Evolutionary conservation across 2,329 filamentous ascomycete genomes (phyloP), one percentile per base, ranked within the genome.

Genomic region (Bipolaris cookei): DNA sequence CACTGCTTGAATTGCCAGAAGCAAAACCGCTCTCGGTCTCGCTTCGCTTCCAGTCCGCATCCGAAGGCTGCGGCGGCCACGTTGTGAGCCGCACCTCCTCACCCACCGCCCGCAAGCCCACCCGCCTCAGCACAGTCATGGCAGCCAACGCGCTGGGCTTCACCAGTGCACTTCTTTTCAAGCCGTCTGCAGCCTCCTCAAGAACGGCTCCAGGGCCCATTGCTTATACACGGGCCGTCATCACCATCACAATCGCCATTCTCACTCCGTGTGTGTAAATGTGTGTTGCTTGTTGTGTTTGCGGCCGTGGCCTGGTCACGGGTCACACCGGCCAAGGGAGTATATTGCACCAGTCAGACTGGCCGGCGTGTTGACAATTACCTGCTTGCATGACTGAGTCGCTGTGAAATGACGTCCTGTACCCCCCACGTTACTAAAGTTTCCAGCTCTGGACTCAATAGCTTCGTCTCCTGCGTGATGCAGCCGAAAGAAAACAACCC

Each of bases 401-500:
- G 23, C 44, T 53, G 42, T 63, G 56, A 66, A 68, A 67, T 69
- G 62, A 66, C 57, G 53, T 51, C 28, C 20, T 43, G 63, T 54
- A 58, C 65, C 70, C 66, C 69, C 69, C 69, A 71, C 65, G 61
- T 61, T 66, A 56, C 63, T 63, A 62, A 46, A 55, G 38, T 62
- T 61, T 58, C 56, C 55, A 60, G 56, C 50, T 61, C 54, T 60
- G 48, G 62, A 64, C 42, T 67, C 66, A 65, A 65, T 62, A 59
- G 57, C 49, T 61, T 51, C 58, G 53, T 65, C 66, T 71, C 69
- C 69, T 72, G 69, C 70, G 58, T 66, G 64, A 62, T 73, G 68
- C 69, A 57, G 57, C 44, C 32, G 42, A 45, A 25, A 50, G 25
- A 47, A 54, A 47, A 46, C 52, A 39, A 51, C 47, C 49, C 23